These are phyloP conservation scores for Fusarium incarnatum DNA, from an alignment of 2,329 filamentous ascomycete species.

Conservation along the genomic window DNA sequence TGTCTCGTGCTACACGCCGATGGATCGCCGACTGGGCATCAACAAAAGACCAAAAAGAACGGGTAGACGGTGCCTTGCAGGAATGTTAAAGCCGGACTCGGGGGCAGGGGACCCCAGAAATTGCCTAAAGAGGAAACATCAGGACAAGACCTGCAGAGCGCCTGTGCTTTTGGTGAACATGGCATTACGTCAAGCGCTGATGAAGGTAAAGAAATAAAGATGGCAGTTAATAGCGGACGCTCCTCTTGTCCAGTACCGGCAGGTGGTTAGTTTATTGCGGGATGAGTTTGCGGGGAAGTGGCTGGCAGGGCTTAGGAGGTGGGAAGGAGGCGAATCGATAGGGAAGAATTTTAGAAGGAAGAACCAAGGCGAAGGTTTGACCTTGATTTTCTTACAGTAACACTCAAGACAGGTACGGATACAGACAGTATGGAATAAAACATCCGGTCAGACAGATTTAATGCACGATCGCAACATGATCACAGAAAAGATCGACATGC, in stretches of 20 bases:
- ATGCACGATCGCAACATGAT: background rate
- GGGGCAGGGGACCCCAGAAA: conserved; percentile 1
- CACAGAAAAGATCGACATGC: background rate
- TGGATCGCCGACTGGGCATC: conserved; percentile 10
- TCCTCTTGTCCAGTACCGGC: background rate
- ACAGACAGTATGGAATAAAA: conserved; percentile 1
- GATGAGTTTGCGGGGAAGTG: conserved; percentile 5
- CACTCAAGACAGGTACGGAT: background rate
- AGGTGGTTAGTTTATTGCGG: background rate
- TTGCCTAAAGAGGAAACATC: conserved; percentile 21
- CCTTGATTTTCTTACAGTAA: background rate
- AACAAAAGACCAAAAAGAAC: background rate
- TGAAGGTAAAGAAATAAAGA: background rate
- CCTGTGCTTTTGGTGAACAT: background rate
- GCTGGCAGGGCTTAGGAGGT: background rate
- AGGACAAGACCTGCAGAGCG: conserved; percentile 21
- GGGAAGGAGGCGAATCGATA: background rate
- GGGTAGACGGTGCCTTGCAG: conserved; percentile 10
- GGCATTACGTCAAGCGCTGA: conserved; percentile 28
- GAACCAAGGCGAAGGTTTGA: background rate
- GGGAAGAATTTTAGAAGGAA: background rate
- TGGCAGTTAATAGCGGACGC: background rate
- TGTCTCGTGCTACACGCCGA: conserved; percentile 3
- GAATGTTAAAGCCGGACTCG: conserved; percentile 10
- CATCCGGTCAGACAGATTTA: background rate